A percentile compares a stretch with the other conserved stretches of the same genome.
Evolutionary conservation across 2,329 filamentous ascomycete genomes (phyloP).

Genomic region (Arachnomyces sp.): DNA sequence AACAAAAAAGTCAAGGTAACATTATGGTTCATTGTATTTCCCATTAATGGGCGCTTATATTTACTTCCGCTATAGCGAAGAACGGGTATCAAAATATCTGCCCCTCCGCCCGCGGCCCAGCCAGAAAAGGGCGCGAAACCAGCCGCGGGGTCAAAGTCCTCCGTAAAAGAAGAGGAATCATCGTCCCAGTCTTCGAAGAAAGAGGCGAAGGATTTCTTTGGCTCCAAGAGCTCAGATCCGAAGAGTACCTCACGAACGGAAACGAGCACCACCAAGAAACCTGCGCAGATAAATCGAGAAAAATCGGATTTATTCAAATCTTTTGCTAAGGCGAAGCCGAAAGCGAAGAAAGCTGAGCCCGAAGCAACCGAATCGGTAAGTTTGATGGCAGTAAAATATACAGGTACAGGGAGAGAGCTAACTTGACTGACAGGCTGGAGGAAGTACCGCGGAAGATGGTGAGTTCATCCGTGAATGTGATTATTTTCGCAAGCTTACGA

Average conservation of each 20-base stretch:
- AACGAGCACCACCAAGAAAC: conserved; percentile 30
- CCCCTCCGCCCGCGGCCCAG: conserved; percentile 24
- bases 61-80: conserved; percentile 32
- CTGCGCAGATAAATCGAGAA: conserved; percentile 48
- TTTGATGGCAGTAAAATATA: conserved; percentile 16
- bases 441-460: conserved; percentile 43
- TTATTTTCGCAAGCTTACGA: conserved; percentile 19
- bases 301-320: conserved; percentile 65
- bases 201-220: conserved; percentile 18
- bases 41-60: not conserved
- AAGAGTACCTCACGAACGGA: conserved; percentile 22
- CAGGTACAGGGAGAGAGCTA: conserved; percentile 16
- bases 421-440: conserved; percentile 20
- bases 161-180: conserved; percentile 23
- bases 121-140: conserved; percentile 23
- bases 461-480: conserved; percentile 10
- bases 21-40: not conserved
- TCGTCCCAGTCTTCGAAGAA: conserved; percentile 12
- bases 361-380: conserved; percentile 31
- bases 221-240: conserved; percentile 12
- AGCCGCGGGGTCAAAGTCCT: conserved; percentile 18
- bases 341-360: conserved; percentile 38
- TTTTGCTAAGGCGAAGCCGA: conserved; percentile 64
- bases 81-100: conserved; percentile 34
- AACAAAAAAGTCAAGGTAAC: conserved; percentile 60